These are phyloP conservation scores for Aspergillus ustus DNA, from an alignment of 2,329 filamentous ascomycete species.

Conservation along the genomic window DNA sequence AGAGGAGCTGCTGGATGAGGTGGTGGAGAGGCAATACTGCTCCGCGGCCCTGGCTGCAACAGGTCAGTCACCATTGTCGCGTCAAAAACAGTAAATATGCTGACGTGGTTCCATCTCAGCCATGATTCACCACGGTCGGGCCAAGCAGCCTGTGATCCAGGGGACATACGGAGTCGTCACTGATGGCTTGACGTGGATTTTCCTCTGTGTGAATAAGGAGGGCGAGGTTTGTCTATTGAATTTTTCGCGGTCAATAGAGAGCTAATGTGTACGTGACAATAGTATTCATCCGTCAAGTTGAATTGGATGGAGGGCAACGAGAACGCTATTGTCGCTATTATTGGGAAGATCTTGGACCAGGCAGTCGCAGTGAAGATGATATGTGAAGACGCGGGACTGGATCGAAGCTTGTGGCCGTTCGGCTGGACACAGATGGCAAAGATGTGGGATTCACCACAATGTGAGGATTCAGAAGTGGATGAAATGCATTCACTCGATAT, in stretches of 20 bases:
- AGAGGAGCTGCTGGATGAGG: neutral
- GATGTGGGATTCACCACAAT: neutral
- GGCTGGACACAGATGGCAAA: neutral
- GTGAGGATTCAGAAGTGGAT: neutral
- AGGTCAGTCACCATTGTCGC: neutral
- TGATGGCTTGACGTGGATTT: neutral
- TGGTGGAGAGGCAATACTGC: neutral
- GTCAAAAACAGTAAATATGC: neutral
- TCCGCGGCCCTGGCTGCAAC: neutral
- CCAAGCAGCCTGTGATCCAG: neutral
- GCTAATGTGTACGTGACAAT: neutral
- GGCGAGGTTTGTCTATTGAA: neutral
- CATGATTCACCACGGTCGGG: neutral
- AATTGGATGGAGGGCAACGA: neutral
- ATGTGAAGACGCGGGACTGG: neutral
- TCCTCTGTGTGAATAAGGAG: neutral
- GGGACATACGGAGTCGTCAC: neutral
- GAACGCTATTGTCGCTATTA: neutral
- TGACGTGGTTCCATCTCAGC: neutral
- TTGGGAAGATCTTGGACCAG: neutral
- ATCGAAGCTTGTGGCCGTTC: neutral
- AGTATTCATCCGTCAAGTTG: neutral
- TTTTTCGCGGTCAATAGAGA: neutral
- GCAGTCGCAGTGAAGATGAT: neutral
- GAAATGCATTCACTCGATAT: neutral